Base-by-base conservation (phyloP, 768 basidiomycete genomes). In the Auricularia sp. region DNA sequence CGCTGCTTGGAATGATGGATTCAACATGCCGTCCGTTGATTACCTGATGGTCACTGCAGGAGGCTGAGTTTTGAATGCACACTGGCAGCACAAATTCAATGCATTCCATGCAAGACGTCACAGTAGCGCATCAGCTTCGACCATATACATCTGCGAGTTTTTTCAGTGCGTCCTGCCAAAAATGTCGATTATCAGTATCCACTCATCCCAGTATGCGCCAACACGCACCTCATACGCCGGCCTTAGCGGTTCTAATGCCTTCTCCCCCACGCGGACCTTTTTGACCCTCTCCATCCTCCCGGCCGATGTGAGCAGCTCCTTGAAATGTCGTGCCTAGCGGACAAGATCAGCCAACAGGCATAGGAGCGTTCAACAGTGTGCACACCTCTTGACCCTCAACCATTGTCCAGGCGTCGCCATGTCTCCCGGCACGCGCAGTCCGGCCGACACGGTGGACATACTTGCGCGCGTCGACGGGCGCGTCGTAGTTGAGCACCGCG, bases 361-460 rank as follows among this genome's bases (percentile, higher is more conserved):
- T 29, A 29, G 2, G 29, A 29, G 2, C 29, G 29, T 29, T 29
- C 29, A 29, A 29, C 29, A 29, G 29, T 14, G 39, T 42, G 13
- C 39, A 14, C 39, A 42, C 39, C 82, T 93, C 91, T 73, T 97
- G 95, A 73, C 94, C 90, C 78, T 98, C 97, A 6, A 98, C 91
- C 70, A 98, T 75, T 1, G 90, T 90, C 96, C 96, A 99, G 2
- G 95, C 94, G 68, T 90, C 84, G 5, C 97, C 97, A 24, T 77
- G 76, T 58, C 90, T 81, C 7, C 97, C 97, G 3, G 97, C 97
- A 62, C 97, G 83, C 2, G 97, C 97, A 4, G 97, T 98, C 54
- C 97, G 83, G 24, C 97, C 97, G 8, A 95, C 96, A 63, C 97
- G 88, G 75, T 99, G 97, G 11, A 99, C 92, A 71, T 99, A 99